A percentile compares a stretch with the other conserved stretches of the same genome.
Conservation (phyloP, 441 rosid species). For the Gossypium trilobum region DNA sequence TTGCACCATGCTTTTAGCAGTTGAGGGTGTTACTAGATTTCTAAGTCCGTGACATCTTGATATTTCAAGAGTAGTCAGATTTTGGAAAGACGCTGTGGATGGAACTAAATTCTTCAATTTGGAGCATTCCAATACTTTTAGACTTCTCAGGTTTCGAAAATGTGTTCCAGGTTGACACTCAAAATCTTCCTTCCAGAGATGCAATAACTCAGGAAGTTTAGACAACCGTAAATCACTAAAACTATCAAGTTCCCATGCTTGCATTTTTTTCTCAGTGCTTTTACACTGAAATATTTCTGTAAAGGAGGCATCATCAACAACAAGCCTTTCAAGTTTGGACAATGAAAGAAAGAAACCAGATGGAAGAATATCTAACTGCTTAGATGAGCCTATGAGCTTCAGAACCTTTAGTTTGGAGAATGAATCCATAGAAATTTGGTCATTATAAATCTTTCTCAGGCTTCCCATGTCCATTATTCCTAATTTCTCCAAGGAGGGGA, state of each 20-base stretch:
- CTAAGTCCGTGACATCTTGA: conserved; percentile 2
- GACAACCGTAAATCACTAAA: conserved; percentile 4
- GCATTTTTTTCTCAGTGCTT: background rate
- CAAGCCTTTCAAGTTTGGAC: conserved; percentile 12
- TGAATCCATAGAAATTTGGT: background rate
- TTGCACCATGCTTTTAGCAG: conserved; percentile 13
- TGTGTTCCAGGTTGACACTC: background rate
- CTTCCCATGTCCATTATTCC: conserved; percentile 1
- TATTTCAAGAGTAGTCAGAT: conserved; percentile 6
- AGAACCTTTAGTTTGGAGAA: conserved; percentile 3
- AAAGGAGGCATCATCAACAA: background rate
- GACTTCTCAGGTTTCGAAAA: conserved; percentile 7
- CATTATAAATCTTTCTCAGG: conserved; percentile 1
- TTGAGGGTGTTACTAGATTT: background rate
- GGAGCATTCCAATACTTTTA: conserved; percentile 9
- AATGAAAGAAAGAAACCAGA: conserved; percentile 5
- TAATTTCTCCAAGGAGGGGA: conserved; percentile 12
- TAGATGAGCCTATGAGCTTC: background rate
- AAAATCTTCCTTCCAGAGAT: background rate
- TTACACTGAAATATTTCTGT: conserved; percentile 6
- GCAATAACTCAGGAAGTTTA: conserved; percentile 15
- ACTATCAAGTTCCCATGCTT: background rate
- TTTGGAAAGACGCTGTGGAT: background rate
- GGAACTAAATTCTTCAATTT: conserved; percentile 2
- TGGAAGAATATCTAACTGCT: conserved; percentile 13